phyloP scores from a whole-genome alignment of 495 filamentous ascomycete genomes.

The Podospora didyma region DNA sequence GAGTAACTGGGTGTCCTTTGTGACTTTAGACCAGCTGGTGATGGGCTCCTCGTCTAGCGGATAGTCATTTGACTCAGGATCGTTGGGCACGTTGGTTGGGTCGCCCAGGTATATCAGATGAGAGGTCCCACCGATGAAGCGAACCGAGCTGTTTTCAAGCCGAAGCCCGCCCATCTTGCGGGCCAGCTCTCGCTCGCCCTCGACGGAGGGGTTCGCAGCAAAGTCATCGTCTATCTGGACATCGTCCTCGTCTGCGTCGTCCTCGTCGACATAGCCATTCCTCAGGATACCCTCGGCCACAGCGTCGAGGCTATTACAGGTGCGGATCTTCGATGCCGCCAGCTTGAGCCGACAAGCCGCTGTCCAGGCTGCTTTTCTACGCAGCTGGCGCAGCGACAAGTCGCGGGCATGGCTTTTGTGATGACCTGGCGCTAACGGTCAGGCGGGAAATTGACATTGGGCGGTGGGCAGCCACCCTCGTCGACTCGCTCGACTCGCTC shows the following conservation, averaged over 20 bases:
- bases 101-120: slow-evolving; percentile 79
- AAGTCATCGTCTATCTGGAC: slow-evolving; percentile 31
- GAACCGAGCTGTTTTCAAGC: slow-evolving; percentile 83
- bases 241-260: slow-evolving; percentile 30
- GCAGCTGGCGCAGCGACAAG: slow-evolving; percentile 75
- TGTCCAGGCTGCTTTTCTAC: slow-evolving; percentile 65
- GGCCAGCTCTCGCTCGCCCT: slow-evolving; percentile 82
- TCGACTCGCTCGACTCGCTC: slow-evolving; percentile 74
- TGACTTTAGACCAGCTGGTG: slow-evolving; percentile 83
- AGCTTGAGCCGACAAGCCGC: slow-evolving; percentile 41
- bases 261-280: slow-evolving; percentile 35
- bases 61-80: slow-evolving; percentile 48
- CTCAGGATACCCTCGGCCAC: slow-evolving; percentile 76
- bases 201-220: slow-evolving; percentile 42
- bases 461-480: slow-evolving; percentile 77
- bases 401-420: slow-evolving; percentile 69
- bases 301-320: slow-evolving; percentile 85
- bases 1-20: slow-evolving; percentile 71
- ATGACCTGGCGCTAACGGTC: slow-evolving; percentile 64
- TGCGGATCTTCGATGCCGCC: slow-evolving; percentile 69
- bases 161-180: slow-evolving; percentile 90
- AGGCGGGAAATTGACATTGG: slow-evolving; percentile 61
- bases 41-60: slow-evolving; percentile 57
- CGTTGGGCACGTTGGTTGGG: slow-evolving; percentile 47
- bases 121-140: slow-evolving; percentile 92